phyloP scores from a whole-genome alignment of 2,329 filamentous ascomycete genomes.

The Aspergillus texensis region DNA sequence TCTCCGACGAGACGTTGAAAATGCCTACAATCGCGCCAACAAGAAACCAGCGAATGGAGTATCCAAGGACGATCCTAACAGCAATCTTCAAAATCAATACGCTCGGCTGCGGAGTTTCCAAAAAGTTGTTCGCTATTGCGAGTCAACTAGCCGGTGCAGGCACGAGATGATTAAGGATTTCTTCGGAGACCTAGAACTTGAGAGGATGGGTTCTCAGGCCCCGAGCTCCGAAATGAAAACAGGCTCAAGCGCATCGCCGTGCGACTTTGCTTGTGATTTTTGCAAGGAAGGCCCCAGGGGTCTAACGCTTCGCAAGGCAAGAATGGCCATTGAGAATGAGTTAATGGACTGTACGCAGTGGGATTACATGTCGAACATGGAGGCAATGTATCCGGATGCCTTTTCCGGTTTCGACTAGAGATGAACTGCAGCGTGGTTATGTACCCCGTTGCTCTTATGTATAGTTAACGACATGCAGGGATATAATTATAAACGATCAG shows the following conservation, averaged over 20 bases:
- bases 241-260: slow-evolving; percentile 49
- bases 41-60: slow-evolving; percentile 16
- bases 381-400: background rate
- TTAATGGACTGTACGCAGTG: slow-evolving; percentile 14
- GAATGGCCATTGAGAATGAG: slow-evolving; percentile 29
- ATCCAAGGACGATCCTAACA: slow-evolving; percentile 4
- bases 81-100: slow-evolving; percentile 39
- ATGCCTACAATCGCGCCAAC: slow-evolving; percentile 34
- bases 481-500: background rate
- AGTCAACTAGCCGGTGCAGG: slow-evolving; percentile 71
- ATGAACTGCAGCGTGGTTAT: background rate
- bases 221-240: slow-evolving; percentile 8
- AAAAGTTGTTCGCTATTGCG: slow-evolving; percentile 77
- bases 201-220: slow-evolving; percentile 34
- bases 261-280: slow-evolving; percentile 77
- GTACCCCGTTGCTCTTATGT: background rate
- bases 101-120: slow-evolving; percentile 64
- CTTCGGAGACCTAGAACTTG: slow-evolving; percentile 66
- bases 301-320: slow-evolving; percentile 59
- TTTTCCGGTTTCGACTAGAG: background rate
- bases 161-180: slow-evolving; percentile 76
- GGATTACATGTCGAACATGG: slow-evolving; percentile 1
- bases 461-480: background rate
- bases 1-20: slow-evolving; percentile 49
- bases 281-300: slow-evolving; percentile 67